Percentiles rank a stretch among this genome's conserved stretches.
phyloP scores from a whole-genome alignment of 768 basidiomycete species.

The Rhodosporidiobolus sp. region DNA sequence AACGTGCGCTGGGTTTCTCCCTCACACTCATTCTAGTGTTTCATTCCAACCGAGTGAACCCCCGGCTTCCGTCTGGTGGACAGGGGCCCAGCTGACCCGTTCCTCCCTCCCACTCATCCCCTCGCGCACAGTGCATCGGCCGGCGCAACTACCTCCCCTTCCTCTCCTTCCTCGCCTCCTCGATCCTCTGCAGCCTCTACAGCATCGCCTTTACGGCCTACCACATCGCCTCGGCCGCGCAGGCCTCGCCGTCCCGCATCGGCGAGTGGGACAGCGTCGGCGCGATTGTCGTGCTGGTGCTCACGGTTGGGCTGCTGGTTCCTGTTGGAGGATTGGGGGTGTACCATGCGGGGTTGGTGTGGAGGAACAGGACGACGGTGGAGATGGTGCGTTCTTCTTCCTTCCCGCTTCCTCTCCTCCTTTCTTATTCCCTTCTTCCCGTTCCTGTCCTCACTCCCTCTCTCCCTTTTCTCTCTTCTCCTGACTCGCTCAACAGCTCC shows the following conservation, averaged over 20 bases:
- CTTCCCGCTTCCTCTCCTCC: not conserved
- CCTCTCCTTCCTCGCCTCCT: constrained; percentile 72
- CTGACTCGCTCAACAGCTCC: constrained; percentile 4
- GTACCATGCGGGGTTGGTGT: constrained; percentile 40
- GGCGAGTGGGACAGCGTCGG: constrained; percentile 33
- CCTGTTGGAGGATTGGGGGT: constrained; percentile 32
- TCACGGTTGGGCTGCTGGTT: not conserved
- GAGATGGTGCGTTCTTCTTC: constrained; percentile 40
- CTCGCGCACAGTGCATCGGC: constrained; percentile 65
- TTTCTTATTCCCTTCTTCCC: no score
- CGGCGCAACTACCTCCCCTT: constrained; percentile 94
- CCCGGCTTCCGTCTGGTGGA: no score
- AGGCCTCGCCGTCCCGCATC: not conserved
- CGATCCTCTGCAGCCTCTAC: constrained; percentile 52
- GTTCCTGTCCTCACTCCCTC: no score
- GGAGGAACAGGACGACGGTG: constrained; percentile 41
- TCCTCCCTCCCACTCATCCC: not conserved
- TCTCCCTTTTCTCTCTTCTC: not conserved
- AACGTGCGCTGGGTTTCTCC: constrained; percentile 51
- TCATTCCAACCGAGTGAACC: no score
- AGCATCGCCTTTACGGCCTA: constrained; percentile 32
- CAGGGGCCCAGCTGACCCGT: no score
- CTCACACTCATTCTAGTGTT: no score
- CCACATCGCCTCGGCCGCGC: constrained; percentile 25
- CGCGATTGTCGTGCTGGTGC: constrained; percentile 20